Evolutionary conservation across 2,329 filamentous ascomycete species (phyloP).

Genomic region (Didymella segeticola): DNA sequence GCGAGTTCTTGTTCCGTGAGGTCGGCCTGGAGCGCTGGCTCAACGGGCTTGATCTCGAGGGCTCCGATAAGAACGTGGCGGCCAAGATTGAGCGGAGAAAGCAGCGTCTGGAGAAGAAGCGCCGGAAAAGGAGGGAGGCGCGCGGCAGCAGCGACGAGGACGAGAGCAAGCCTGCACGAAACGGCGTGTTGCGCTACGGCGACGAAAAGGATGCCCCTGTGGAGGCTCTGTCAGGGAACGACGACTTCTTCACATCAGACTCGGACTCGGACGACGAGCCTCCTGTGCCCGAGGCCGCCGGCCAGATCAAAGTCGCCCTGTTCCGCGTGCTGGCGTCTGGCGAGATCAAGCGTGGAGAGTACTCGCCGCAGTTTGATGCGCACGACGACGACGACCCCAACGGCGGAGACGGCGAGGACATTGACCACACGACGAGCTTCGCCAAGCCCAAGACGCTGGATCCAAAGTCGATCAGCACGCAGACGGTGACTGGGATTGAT

Average conservation of each 20-base stretch:
- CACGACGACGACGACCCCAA: slow-evolving; percentile 88
- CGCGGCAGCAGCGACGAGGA: slow-evolving; percentile 58
- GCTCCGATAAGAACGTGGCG: slow-evolving; percentile 76
- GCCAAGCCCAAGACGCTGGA: slow-evolving; percentile 95
- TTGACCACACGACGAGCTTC: slow-evolving; percentile 97
- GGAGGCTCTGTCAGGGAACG: slow-evolving; percentile 75
- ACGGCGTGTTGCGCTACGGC: slow-evolving; percentile 79
- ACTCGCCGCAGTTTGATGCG: slow-evolving; percentile 95
- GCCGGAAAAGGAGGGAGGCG: slow-evolving; percentile 74
- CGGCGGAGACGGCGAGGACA: slow-evolving; percentile 72
- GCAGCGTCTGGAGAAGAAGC: slow-evolving; percentile 79
- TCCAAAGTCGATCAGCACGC: slow-evolving; percentile 96
- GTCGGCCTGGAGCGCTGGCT: slow-evolving; percentile 96
- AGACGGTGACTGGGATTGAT: slow-evolving; percentile 98
- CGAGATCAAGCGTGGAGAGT: slow-evolving; percentile 97
- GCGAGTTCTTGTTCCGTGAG: slow-evolving; percentile 96
- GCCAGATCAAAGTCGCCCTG: slow-evolving; percentile 97
- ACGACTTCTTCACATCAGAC: slow-evolving; percentile 67
- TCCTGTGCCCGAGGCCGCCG: slow-evolving; percentile 85
- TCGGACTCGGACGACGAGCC: slow-evolving; percentile 82
- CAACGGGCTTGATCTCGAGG: slow-evolving; percentile 93
- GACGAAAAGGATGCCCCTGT: slow-evolving; percentile 76
- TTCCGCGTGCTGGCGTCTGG: slow-evolving; percentile 94
- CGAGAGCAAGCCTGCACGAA: slow-evolving; percentile 46
- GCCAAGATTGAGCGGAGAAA: slow-evolving; percentile 74